A percentile compares a stretch with the other conserved stretches of the same genome.
Evolutionary conservation across 306 rosid species (phyloP).

Genomic region (Abrus pulchellus): DNA sequence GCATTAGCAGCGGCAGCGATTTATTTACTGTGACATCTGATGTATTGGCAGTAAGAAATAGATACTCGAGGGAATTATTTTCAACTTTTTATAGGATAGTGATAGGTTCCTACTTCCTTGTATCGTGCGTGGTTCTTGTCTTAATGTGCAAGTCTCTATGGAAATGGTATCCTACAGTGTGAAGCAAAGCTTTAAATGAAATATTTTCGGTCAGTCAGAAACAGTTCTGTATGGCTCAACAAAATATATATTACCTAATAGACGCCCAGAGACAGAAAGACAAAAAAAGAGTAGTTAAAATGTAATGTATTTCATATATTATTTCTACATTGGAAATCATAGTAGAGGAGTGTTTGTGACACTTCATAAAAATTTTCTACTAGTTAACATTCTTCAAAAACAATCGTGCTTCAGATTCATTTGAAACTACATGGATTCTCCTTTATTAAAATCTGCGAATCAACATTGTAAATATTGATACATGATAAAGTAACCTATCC

Average conservation of each 20-base stretch:
- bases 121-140: neutral
- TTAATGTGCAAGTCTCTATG: neutral
- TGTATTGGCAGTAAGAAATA: constrained; percentile 14
- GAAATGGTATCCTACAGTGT: neutral
- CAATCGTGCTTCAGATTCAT: neutral
- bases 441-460: neutral
- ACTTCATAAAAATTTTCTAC: too few species aligned
- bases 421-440: constrained; percentile 7
- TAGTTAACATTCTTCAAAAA: neutral
- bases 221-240: neutral
- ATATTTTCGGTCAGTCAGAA: neutral
- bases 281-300: neutral
- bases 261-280: neutral
- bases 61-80: neutral
- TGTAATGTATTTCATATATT: neutral
- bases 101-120: constrained; percentile 7
- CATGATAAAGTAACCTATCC: neutral
- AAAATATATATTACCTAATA: neutral
- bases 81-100: neutral
- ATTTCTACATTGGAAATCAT: too few species aligned
- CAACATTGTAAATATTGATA: constrained; percentile 10
- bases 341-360: too few species aligned
- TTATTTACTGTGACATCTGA: constrained; percentile 16
- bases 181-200: constrained; percentile 27
- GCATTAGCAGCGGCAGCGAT: neutral